Conservation (phyloP, 2,329 filamentous ascomycete genomes). For the Aureobasidium melanogenum region DNA sequence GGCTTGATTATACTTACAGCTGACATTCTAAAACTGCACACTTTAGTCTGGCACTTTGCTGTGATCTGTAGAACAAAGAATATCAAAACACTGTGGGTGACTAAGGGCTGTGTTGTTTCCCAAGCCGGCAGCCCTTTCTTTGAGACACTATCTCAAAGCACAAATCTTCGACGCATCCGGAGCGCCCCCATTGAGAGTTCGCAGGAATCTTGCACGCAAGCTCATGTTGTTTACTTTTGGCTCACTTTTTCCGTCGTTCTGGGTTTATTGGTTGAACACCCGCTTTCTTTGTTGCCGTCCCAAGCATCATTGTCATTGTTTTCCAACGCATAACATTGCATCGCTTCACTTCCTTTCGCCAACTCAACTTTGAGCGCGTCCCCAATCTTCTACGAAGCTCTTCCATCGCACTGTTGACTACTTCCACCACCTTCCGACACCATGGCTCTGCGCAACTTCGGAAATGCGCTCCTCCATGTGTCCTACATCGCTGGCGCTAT, state of each 20-base stretch:
- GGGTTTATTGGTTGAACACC: neutral
- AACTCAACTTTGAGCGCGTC: neutral
- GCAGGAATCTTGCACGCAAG: neutral
- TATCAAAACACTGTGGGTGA: neutral
- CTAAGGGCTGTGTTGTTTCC: neutral
- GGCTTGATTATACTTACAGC: no score
- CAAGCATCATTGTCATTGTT: neutral
- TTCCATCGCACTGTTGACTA: neutral
- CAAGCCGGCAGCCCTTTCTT: neutral
- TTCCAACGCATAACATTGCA: neutral
- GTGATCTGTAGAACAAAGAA: neutral
- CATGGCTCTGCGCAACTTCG: neutral
- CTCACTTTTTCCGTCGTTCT: neutral
- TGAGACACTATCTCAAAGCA: neutral
- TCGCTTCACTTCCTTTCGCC: neutral
- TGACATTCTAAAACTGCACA: neutral
- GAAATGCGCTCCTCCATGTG: neutral
- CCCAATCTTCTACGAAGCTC: neutral
- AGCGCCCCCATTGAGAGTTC: neutral
- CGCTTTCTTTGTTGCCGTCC: neutral
- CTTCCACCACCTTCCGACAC: neutral
- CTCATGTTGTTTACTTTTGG: neutral
- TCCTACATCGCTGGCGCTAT: neutral
- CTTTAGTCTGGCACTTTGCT: neutral
- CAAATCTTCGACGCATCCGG: slow-evolving; percentile 2